phyloP scores from a whole-genome alignment of 148 eudicot genomes.

The Cornus controversa region DNA sequence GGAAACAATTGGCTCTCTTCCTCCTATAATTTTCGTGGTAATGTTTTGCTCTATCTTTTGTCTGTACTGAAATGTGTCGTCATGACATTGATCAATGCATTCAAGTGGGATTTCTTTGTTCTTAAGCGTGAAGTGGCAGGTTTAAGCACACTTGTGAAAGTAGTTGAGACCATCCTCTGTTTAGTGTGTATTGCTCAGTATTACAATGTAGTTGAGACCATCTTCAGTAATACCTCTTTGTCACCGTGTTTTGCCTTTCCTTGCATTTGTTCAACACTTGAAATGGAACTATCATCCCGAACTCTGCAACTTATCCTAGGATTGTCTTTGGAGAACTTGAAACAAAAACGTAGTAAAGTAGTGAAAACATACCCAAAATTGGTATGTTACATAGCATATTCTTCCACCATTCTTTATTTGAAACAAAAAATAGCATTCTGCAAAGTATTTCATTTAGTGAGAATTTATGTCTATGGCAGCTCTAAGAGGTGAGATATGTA shows the following conservation, averaged over 20 bases:
- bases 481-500: background rate
- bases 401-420: background rate
- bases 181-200: no score
- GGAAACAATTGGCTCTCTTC: constrained; percentile 31
- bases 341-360: background rate
- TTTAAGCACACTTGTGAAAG: background rate
- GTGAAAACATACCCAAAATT: background rate
- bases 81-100: no score
- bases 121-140: background rate
- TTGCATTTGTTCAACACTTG: background rate
- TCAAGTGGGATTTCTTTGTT: background rate
- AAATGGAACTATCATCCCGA: background rate
- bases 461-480: background rate
- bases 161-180: no score
- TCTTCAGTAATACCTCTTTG: no score
- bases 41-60: background rate
- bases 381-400: background rate
- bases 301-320: background rate
- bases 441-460: background rate
- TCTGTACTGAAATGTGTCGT: background rate
- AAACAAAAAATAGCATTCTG: background rate
- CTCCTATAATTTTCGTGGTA: constrained; percentile 34
- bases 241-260: background rate
- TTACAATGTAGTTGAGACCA: no score
- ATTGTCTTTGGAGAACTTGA: background rate